A percentile compares a stretch with the other conserved stretches of the same genome.
Conservation (phyloP, 1,139 yeast species). For the Yamadazyma atmosphaerica region DNA sequence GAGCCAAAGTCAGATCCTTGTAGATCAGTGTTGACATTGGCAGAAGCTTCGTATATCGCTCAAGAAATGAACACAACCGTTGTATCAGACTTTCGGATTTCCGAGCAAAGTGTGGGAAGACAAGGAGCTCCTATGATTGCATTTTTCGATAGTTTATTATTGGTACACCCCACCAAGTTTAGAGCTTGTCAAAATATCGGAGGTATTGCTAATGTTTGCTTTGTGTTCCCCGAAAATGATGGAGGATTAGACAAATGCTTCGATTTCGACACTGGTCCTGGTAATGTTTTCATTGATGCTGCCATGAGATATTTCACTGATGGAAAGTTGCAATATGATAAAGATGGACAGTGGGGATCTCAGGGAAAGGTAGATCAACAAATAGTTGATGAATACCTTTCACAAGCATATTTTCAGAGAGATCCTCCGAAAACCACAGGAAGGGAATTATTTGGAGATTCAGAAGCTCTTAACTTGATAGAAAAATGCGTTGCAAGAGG, state of each 20-base stretch:
- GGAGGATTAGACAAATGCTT: constrained; percentile 13
- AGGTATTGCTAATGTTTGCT: constrained; percentile 15
- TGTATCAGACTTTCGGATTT: constrained; percentile 11
- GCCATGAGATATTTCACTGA: constrained; percentile 14
- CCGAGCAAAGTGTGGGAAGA: constrained; percentile 16
- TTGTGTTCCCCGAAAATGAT: constrained; percentile 11
- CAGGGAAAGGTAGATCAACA: constrained; percentile 11
- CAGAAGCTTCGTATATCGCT: constrained; percentile 12
- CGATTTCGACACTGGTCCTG: constrained; percentile 16
- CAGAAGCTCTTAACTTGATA: constrained; percentile 11
- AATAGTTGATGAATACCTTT: constrained; percentile 12
- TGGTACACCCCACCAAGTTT: constrained; percentile 11
- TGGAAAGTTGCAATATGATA: constrained; percentile 12
- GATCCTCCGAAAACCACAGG: constrained; percentile 15
- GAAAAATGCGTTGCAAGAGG: constrained; percentile 7
- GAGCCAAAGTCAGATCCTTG: constrained; percentile 8
- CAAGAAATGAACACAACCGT: constrained; percentile 11
- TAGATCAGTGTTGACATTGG: constrained; percentile 13
- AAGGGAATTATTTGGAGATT: constrained; percentile 15
- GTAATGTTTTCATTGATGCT: constrained; percentile 15
- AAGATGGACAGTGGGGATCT: constrained; percentile 13
- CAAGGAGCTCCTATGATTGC: constrained; percentile 17
- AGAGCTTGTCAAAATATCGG: constrained; percentile 16
- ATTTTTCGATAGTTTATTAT: constrained; percentile 13
- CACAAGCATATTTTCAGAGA: constrained; percentile 10